A percentile compares a stretch with the other conserved stretches of the same genome.
Conservation (phyloP, 176 grass and related monocot species). For the Bonia amplexicaulis region DNA sequence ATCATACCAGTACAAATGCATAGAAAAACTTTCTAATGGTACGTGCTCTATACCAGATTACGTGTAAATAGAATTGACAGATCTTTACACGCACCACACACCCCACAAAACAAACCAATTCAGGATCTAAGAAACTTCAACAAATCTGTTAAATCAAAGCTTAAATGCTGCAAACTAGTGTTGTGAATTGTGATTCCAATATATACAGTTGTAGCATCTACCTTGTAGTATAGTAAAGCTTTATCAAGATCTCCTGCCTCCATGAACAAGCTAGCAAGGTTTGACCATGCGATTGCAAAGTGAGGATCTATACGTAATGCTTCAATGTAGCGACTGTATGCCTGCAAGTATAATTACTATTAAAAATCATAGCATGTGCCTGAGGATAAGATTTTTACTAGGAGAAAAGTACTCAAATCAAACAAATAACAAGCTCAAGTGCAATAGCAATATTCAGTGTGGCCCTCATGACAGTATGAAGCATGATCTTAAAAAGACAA, state of each 20-base stretch:
- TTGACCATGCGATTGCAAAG: constrained; percentile 99
- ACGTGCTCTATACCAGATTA: not conserved
- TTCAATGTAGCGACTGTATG: constrained; percentile 79
- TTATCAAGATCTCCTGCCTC: constrained; percentile 76
- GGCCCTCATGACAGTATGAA: not conserved
- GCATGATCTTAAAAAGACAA: not conserved
- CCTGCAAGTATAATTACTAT: constrained; percentile 47
- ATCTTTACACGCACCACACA: not conserved
- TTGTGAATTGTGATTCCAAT: not conserved
- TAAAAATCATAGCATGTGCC: not conserved
- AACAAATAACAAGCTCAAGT: not conserved
- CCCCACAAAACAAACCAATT: constrained; percentile 4
- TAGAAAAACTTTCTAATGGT: not conserved
- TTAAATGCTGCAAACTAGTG: not conserved
- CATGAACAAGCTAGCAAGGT: constrained; percentile 94
- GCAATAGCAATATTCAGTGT: not conserved
- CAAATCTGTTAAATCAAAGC: not conserved
- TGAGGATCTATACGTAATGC: constrained; percentile 77
- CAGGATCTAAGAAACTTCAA: not conserved
- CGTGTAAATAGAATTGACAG: not conserved
- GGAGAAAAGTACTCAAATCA: not conserved
- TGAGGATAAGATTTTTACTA: not conserved
- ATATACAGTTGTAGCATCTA: not conserved
- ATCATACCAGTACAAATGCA: not conserved
- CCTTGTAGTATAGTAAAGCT: constrained; percentile 90